phyloP scores from a whole-genome alignment of 2,329 filamentous ascomycete species.

The Dothideomycetes sp. region DNA sequence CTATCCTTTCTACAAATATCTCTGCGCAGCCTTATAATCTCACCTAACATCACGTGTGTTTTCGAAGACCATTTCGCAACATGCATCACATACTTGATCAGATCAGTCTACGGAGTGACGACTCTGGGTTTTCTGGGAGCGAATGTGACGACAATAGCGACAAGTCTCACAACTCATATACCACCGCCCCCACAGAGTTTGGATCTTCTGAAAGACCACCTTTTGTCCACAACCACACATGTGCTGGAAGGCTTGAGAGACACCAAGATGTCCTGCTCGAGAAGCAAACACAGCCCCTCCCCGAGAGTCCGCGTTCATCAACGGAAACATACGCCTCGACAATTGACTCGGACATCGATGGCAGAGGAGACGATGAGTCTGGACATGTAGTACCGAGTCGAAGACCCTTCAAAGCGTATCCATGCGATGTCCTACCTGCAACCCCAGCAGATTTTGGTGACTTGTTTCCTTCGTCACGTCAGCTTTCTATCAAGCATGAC shows the following conservation, averaged over 20 bases:
- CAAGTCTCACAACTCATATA: constrained; percentile 12
- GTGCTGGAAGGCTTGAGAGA: constrained; percentile 12
- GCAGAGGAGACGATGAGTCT: constrained; percentile 35
- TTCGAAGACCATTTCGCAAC: neutral
- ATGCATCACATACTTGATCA: constrained; percentile 4
- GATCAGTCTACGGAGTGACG: constrained; percentile 5
- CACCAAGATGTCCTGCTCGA: no score
- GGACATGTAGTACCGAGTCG: constrained; percentile 50
- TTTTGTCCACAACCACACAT: constrained; percentile 17
- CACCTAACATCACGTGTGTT: no score
- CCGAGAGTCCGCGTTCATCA: constrained; percentile 45
- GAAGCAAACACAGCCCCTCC: neutral
- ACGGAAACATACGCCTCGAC: constrained; percentile 74
- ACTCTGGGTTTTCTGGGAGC: constrained; percentile 5
- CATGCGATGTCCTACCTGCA: constrained; percentile 59
- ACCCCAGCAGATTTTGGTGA: constrained; percentile 72
- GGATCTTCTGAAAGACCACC: constrained; percentile 11
- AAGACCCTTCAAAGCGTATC: constrained; percentile 46
- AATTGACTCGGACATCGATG: constrained; percentile 46
- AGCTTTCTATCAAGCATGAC: constrained; percentile 77
- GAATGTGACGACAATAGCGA: constrained; percentile 11
- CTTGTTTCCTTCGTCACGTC: constrained; percentile 75
- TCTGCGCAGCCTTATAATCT: no score
- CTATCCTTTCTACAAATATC: no score
- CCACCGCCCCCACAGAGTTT: constrained; percentile 12